Percentiles rank a stretch among this genome's conserved stretches.
These are phyloP conservation scores for Adansonia rubrostipa DNA, from an alignment of 441 rosid species.

Conservation along the genomic window DNA sequence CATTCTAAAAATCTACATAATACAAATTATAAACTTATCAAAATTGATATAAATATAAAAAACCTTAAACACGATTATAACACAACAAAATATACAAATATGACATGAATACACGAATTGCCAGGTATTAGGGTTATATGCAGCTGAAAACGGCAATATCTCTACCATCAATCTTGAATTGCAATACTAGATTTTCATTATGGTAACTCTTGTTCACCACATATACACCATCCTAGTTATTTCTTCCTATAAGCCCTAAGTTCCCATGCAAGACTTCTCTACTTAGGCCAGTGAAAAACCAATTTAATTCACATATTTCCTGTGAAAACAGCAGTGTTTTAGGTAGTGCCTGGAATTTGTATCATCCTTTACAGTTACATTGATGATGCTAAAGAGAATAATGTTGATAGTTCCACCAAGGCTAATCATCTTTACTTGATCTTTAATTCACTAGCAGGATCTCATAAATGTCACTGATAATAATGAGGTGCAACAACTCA, in stretches of 20 bases:
- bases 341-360: constrained; percentile 1
- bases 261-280: constrained; percentile 15
- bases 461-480: background rate
- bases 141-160: background rate
- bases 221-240: background rate
- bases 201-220: constrained; percentile 8
- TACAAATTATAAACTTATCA: too few relatives aligned
- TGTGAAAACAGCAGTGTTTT: background rate
- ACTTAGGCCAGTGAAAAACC: background rate
- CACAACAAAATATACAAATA: too few relatives aligned
- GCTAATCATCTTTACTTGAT: constrained; percentile 10
- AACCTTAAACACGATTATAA: too few relatives aligned
- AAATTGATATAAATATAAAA: too few relatives aligned
- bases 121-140: background rate
- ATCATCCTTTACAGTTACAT: background rate
- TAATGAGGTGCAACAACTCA: constrained; percentile 30
- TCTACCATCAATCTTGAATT: constrained; percentile 8
- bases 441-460: background rate
- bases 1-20: too few relatives aligned
- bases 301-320: background rate
- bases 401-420: constrained; percentile 7
- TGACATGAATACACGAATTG: too few relatives aligned
- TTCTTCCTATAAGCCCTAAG: background rate
- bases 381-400: background rate
- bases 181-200: background rate